Conservation (phyloP, 345 rosid genomes). For the Adansonia digitata region DNA sequence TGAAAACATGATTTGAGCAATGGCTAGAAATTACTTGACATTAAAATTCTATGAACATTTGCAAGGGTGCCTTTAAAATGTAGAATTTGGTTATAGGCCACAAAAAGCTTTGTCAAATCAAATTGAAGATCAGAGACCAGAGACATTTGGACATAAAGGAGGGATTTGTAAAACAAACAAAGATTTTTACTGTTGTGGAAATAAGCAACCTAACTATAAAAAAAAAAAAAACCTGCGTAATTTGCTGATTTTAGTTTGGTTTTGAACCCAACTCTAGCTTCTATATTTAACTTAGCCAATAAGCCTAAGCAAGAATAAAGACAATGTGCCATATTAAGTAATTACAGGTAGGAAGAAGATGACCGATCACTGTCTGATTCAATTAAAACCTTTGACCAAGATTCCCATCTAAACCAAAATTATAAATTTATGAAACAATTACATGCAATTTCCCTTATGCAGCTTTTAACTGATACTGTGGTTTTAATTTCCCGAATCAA, state of each 20-base stretch:
- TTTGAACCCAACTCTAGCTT: background rate
- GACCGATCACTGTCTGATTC: conserved; percentile 38
- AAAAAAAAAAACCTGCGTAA: background rate
- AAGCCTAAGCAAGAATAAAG: conserved; percentile 11
- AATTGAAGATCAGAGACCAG: background rate
- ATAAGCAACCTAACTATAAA: background rate
- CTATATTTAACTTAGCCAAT: background rate
- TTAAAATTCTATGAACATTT: no score
- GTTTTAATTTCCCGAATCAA: conserved; percentile 33
- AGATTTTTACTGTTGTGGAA: background rate
- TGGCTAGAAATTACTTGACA: no score
- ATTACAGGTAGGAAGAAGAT: conserved; percentile 15
- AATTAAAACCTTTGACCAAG: conserved; percentile 27
- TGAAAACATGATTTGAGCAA: no score
- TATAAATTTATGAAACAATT: background rate
- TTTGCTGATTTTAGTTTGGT: background rate
- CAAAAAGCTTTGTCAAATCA: background rate
- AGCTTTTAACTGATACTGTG: conserved; percentile 34
- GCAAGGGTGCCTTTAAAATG: no score
- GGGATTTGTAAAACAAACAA: background rate
- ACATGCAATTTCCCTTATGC: conserved; percentile 15
- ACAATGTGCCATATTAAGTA: background rate
- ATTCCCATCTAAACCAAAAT: conserved; percentile 29
- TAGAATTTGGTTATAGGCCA: no score
- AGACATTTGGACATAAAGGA: background rate